Conservation (phyloP, 352 stramenopile species). For the Lagenidium giganteum region DNA sequence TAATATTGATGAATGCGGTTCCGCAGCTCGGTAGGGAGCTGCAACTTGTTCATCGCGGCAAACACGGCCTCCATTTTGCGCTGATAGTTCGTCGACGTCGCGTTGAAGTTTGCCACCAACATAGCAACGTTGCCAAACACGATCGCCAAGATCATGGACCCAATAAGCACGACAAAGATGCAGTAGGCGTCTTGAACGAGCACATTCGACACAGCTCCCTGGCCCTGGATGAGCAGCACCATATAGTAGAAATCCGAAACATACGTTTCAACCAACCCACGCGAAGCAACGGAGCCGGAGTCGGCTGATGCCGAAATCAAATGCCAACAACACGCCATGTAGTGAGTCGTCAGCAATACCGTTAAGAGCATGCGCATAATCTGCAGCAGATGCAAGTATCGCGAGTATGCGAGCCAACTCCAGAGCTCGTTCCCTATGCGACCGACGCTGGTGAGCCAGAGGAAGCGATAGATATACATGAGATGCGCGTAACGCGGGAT, state of each 20-base stretch:
- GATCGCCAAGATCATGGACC: constrained; percentile 13
- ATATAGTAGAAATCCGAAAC: constrained; percentile 13
- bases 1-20: constrained; percentile 36
- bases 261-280: too few species aligned
- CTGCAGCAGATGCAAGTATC: too few species aligned
- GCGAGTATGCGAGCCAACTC: too few species aligned
- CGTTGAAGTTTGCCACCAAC: constrained; percentile 13
- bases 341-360: constrained; percentile 22
- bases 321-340: constrained; percentile 25
- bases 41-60: constrained; percentile 29
- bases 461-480: too few species aligned
- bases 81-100: constrained; percentile 21
- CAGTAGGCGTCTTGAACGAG: constrained; percentile 9
- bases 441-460: too few species aligned
- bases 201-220: neutral
- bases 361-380: constrained; percentile 19
- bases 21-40: constrained; percentile 23
- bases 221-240: constrained; percentile 13
- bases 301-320: constrained; percentile 3
- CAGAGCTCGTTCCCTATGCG: too few species aligned
- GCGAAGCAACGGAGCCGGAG: neutral
- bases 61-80: constrained; percentile 31
- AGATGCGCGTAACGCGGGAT: too few species aligned
- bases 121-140: constrained; percentile 11
- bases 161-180: constrained; percentile 10